phyloP scores from a whole-genome alignment of 140 eudicot species.

The Stevia rebaudiana region DNA sequence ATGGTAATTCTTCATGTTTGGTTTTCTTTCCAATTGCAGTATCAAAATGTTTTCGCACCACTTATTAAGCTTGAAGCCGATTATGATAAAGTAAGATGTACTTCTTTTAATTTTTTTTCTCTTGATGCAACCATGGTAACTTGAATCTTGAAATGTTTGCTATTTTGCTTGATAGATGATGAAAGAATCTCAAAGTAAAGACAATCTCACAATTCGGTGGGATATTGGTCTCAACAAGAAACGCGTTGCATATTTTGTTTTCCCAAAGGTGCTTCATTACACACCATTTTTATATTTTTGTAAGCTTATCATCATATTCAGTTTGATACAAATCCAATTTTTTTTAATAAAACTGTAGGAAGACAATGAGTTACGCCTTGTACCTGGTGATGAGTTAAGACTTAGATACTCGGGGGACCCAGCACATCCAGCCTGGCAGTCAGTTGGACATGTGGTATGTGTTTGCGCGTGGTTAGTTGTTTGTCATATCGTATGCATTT shows the following conservation, averaged over 20 bases:
- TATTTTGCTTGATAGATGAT: slow-evolving; percentile 59
- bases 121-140: neutral
- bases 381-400: slow-evolving; percentile 97
- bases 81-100: slow-evolving; percentile 74
- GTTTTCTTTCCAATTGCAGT: slow-evolving; percentile 39
- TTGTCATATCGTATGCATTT: neutral
- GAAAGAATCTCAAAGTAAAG: slow-evolving; percentile 99
- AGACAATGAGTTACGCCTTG: slow-evolving; percentile 98
- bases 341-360: slow-evolving; percentile 50
- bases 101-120: neutral
- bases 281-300: neutral
- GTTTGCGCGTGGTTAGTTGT: neutral
- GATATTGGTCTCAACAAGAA: slow-evolving; percentile 99
- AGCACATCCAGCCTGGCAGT: slow-evolving; percentile 98
- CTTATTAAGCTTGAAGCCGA: slow-evolving; percentile 99
- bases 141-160: neutral
- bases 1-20: neutral
- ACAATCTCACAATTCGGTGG: slow-evolving; percentile 89
- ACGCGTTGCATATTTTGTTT: slow-evolving; percentile 96
- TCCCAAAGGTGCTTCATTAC: slow-evolving; percentile 66
- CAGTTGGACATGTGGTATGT: slow-evolving; percentile 99
- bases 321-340: neutral
- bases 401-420: slow-evolving; percentile 96
- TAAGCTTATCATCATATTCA: neutral
- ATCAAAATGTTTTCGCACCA: slow-evolving; percentile 98